Percentiles rank a stretch among this genome's conserved stretches.
phyloP scores from a whole-genome alignment of 2,329 filamentous ascomycete genomes.

The Penicillium sp. region DNA sequence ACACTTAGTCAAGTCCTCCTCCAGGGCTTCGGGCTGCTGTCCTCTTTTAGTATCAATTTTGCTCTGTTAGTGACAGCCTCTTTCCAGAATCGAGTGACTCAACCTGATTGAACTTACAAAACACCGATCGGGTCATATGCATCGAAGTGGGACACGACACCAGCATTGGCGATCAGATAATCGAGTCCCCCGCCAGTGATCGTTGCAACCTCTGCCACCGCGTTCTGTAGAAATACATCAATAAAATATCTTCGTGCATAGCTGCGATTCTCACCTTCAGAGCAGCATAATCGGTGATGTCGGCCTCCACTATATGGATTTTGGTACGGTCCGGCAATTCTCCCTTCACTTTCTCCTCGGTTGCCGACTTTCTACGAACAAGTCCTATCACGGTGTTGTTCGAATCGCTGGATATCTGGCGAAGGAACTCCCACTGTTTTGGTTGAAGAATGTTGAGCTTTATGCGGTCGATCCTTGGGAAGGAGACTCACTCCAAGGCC shows the following conservation, averaged over 20 bases:
- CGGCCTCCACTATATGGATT: not conserved
- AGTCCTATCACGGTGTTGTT: constrained; percentile 7
- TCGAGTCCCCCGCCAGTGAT: not conserved
- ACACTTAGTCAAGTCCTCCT: not conserved
- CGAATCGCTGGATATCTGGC: constrained; percentile 2
- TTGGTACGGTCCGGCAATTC: not conserved
- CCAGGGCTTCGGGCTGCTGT: not conserved
- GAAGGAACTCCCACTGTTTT: constrained; percentile 10
- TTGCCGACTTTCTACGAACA: constrained; percentile 6
- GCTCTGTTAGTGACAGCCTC: not conserved
- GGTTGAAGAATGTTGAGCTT: not conserved
- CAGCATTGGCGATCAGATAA: not conserved
- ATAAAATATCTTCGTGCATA: not conserved
- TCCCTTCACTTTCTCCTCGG: not conserved
- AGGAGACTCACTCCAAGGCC: not conserved
- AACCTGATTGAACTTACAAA: not conserved
- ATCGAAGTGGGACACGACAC: not conserved
- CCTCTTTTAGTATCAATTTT: not conserved
- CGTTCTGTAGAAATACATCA: not conserved
- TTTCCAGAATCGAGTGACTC: not conserved
- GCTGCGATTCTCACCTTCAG: not conserved
- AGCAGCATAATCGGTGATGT: not conserved
- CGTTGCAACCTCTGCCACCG: not conserved
- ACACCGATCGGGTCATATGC: not conserved
- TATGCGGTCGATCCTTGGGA: not conserved